Conservation (phyloP, 2,329 filamentous ascomycete species). For the Coniella lustricola region DNA sequence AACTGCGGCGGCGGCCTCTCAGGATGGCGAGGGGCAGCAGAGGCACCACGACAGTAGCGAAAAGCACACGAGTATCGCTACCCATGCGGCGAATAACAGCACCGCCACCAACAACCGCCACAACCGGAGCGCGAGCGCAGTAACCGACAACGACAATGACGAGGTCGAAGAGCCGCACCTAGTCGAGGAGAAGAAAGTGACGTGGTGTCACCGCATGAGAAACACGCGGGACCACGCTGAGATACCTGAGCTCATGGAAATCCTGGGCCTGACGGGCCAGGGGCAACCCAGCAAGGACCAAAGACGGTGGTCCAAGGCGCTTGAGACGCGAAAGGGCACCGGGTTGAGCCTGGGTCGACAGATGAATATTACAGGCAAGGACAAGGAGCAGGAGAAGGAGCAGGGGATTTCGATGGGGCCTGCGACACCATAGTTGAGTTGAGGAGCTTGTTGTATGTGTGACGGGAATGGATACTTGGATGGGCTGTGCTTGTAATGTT, state of each 20-base stretch:
- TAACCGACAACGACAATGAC: constrained; percentile 17
- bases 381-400: constrained; percentile 7
- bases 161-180: constrained; percentile 23
- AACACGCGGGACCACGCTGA: constrained; percentile 73
- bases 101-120: background rate
- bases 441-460: too few relatives aligned
- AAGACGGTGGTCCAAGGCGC: constrained; percentile 40
- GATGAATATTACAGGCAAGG: constrained; percentile 12
- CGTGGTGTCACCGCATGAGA: constrained; percentile 78
- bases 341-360: constrained; percentile 42
- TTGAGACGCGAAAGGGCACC: constrained; percentile 45
- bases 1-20: too few relatives aligned
- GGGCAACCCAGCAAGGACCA: constrained; percentile 31
- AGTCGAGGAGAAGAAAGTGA: constrained; percentile 52
- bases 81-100: too few relatives aligned
- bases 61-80: background rate
- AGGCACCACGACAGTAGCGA: background rate
- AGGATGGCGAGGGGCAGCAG: background rate
- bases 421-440: too few relatives aligned
- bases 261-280: constrained; percentile 50
- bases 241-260: constrained; percentile 55
- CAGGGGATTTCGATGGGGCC: background rate
- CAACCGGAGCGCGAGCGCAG: constrained; percentile 15
- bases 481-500: too few relatives aligned
- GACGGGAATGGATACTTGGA: too few relatives aligned